phyloP scores from a whole-genome alignment of 768 basidiomycete genomes.

The Infundibulicybe gibba region DNA sequence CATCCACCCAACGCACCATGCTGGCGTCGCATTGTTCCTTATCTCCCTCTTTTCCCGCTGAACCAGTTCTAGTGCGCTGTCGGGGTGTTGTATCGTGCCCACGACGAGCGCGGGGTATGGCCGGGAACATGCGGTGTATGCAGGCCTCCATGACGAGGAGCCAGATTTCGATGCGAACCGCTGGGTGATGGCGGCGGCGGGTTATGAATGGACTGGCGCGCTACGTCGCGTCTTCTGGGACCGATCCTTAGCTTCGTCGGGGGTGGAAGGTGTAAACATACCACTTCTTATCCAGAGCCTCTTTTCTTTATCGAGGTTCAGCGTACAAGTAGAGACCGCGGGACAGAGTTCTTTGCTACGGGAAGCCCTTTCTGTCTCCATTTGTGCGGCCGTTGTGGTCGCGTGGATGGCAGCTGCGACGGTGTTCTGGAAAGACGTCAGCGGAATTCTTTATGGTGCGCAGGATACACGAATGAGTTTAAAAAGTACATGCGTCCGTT shows the following conservation, averaged over 20 bases:
- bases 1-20: conserved; percentile 49
- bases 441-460: neutral
- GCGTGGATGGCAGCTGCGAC: conserved; percentile 42
- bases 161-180: conserved; percentile 47
- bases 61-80: conserved; percentile 69
- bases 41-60: conserved; percentile 61
- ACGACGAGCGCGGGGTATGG: conserved; percentile 11
- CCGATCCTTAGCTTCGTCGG: neutral
- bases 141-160: conserved; percentile 14
- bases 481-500: conserved; percentile 82
- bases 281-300: conserved; percentile 27
- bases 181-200: conserved; percentile 73
- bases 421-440: conserved; percentile 30
- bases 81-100: conserved; percentile 26
- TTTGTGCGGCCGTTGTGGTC: conserved; percentile 41
- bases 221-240: conserved; percentile 57
- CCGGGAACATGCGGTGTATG: conserved; percentile 11
- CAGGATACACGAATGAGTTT: conserved; percentile 34
- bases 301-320: conserved; percentile 4
- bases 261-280: conserved; percentile 10
- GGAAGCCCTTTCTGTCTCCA: conserved; percentile 65
- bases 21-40: conserved; percentile 64
- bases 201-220: conserved; percentile 60
- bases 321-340: conserved; percentile 54
- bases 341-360: conserved; percentile 71